Evolutionary conservation across 331 rosid species (phyloP).

Genomic region (Acacia concinna): DNA sequence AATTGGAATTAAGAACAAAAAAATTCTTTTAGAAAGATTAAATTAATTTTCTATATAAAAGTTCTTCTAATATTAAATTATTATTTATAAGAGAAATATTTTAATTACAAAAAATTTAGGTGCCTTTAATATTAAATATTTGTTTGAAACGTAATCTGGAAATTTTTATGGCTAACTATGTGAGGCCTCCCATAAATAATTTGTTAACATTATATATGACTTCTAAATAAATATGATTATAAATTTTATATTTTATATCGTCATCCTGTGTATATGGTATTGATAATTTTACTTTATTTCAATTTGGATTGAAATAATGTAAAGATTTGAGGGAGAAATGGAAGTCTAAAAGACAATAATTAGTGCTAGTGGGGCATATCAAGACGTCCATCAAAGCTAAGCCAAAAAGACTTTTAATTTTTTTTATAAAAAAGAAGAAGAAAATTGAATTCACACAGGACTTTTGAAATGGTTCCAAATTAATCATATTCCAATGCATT

Average conservation of each 20-base stretch:
- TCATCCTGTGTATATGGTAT: background rate
- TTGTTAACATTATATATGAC: too few relatives aligned
- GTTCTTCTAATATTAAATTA: background rate
- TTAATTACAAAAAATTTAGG: background rate
- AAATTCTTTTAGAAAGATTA: background rate
- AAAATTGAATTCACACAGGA: slow-evolving; percentile 10
- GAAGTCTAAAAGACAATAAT: slow-evolving; percentile 36
- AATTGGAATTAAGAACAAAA: background rate
- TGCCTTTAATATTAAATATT: background rate
- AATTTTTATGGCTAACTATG: background rate
- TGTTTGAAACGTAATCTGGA: background rate
- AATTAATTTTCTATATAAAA: background rate
- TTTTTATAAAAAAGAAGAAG: background rate
- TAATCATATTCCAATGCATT: slow-evolving; percentile 39
- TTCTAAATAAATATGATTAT: background rate
- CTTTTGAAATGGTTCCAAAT: slow-evolving; percentile 43
- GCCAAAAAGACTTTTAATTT: background rate
- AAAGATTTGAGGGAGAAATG: background rate
- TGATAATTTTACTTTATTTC: background rate
- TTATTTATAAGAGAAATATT: background rate
- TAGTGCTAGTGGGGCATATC: slow-evolving; percentile 35
- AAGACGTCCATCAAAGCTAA: slow-evolving; percentile 28
- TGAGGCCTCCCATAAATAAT: background rate
- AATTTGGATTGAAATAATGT: background rate
- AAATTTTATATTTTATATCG: background rate